These are phyloP conservation scores for Paragyromitra xinjiangensis DNA, from an alignment of 495 filamentous ascomycete genomes.

Conservation along the genomic window DNA sequence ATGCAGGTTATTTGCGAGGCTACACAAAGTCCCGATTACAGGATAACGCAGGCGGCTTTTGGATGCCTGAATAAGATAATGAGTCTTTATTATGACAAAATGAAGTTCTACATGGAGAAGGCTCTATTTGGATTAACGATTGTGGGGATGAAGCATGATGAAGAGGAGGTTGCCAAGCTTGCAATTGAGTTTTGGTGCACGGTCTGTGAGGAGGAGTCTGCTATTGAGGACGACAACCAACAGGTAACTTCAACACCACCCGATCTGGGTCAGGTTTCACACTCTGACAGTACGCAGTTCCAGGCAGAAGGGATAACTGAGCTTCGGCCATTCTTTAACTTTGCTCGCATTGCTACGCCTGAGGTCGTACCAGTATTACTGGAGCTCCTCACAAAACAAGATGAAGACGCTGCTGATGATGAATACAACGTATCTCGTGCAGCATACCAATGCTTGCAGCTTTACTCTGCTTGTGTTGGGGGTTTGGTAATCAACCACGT, in stretches of 20 bases:
- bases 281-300: constrained; percentile 43
- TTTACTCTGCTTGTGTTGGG: constrained; percentile 90
- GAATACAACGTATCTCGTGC: constrained; percentile 97
- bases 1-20: constrained; percentile 99
- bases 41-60: constrained; percentile 94
- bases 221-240: constrained; percentile 95
- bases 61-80: constrained; percentile 98
- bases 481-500: constrained; percentile 82
- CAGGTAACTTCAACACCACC: constrained; percentile 67
- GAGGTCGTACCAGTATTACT: constrained; percentile 94
- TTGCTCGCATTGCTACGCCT: constrained; percentile 83
- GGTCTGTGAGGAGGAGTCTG: constrained; percentile 96
- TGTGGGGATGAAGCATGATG: constrained; percentile 95
- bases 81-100: constrained; percentile 97
- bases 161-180: constrained; percentile 97
- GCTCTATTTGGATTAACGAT: constrained; percentile 98
- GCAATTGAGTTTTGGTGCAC: constrained; percentile 99
- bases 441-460: constrained; percentile 93
- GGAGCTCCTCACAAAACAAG: constrained; percentile 89
- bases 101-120: constrained; percentile 99
- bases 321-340: constrained; percentile 88
- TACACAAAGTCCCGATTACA: constrained; percentile 85
- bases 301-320: constrained; percentile 78
- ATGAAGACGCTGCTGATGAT: constrained; percentile 94
- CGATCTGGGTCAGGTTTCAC: constrained; percentile 16